These are phyloP conservation scores for Leucoagaricus sp. DNA, from an alignment of 1,284 basidiomycete genomes.

Conservation along the genomic window DNA sequence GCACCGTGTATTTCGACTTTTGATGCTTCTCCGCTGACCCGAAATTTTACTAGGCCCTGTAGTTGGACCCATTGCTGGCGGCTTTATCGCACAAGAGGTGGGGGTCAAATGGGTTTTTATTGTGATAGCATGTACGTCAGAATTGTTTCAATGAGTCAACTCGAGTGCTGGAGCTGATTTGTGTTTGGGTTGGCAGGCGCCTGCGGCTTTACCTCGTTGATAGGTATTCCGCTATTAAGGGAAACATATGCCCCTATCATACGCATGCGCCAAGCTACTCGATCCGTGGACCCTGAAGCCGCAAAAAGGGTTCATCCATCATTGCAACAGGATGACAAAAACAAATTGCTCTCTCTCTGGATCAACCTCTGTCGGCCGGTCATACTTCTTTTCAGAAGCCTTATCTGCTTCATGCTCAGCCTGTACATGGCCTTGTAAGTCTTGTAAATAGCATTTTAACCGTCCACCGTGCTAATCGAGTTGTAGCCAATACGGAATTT, in stretches of 20 bases:
- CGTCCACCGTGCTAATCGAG: too few species aligned
- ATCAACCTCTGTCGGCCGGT: conserved; percentile 52
- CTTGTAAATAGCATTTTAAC: too few species aligned
- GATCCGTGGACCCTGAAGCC: conserved; percentile 38
- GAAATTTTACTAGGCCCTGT: conserved; percentile 41
- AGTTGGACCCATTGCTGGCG: conserved; percentile 62
- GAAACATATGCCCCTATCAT: conserved; percentile 70
- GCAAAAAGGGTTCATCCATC: conserved; percentile 33
- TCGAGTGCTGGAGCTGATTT: too few species aligned
- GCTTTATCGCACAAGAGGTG: conserved; percentile 58
- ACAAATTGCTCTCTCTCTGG: conserved; percentile 42
- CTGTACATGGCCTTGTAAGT: conserved; percentile 66
- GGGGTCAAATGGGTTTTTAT: conserved; percentile 66
- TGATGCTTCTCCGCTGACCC: background rate
- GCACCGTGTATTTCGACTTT: conserved; percentile 5
- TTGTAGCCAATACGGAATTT: conserved; percentile 64
- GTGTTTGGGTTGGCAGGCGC: conserved; percentile 37
- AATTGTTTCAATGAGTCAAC: too few species aligned
- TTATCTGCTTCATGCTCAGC: conserved; percentile 60
- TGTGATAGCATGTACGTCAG: conserved; percentile 49
- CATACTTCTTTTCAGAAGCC: conserved; percentile 51
- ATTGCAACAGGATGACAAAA: conserved; percentile 31
- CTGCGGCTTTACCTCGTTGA: conserved; percentile 39
- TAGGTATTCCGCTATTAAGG: conserved; percentile 55
- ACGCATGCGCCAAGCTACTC: conserved; percentile 44